Conservation (phyloP, 805 yeast species). For the Wickerhamiella spandovensis region DNA sequence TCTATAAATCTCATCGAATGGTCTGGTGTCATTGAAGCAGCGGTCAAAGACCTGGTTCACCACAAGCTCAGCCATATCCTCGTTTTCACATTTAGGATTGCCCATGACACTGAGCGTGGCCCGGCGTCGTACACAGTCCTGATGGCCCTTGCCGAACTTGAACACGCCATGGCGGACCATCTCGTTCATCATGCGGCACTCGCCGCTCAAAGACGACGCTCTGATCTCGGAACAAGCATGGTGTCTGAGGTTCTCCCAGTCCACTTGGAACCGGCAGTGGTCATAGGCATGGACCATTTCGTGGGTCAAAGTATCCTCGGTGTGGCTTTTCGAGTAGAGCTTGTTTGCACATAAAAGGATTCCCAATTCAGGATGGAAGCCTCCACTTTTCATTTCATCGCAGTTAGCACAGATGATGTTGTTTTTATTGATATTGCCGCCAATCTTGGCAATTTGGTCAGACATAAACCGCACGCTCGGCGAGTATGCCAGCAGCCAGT, state of each 20-base stretch:
- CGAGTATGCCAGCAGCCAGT: slow-evolving; percentile 59
- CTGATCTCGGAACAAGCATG: slow-evolving; percentile 96
- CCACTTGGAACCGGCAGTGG: slow-evolving; percentile 72
- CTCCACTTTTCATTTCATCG: slow-evolving; percentile 76
- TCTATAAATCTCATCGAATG: slow-evolving; percentile 76
- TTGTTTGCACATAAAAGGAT: slow-evolving; percentile 78
- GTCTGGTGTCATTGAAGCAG: slow-evolving; percentile 90
- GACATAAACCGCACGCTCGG: slow-evolving; percentile 82
- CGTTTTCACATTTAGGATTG: slow-evolving; percentile 67
- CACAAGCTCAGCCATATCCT: slow-evolving; percentile 60
- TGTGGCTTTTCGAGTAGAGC: slow-evolving; percentile 56
- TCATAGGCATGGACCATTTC: slow-evolving; percentile 92
- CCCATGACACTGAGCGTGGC: slow-evolving; percentile 75
- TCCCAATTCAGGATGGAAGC: slow-evolving; percentile 84
- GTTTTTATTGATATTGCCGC: slow-evolving; percentile 35
- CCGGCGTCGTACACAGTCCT: slow-evolving; percentile 77
- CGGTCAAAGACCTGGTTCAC: slow-evolving; percentile 86
- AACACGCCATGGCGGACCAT: slow-evolving; percentile 40
- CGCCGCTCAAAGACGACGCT: slow-evolving; percentile 87
- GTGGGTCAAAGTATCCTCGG: slow-evolving; percentile 86
- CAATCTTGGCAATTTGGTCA: slow-evolving; percentile 61
- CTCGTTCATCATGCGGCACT: slow-evolving; percentile 83
- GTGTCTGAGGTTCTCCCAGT: slow-evolving; percentile 73
- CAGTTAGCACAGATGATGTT: slow-evolving; percentile 73
- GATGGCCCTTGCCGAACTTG: slow-evolving; percentile 68